Evolutionary conservation across 495 filamentous ascomycete genomes (phyloP).

Genomic region (Penicillium daleae): DNA sequence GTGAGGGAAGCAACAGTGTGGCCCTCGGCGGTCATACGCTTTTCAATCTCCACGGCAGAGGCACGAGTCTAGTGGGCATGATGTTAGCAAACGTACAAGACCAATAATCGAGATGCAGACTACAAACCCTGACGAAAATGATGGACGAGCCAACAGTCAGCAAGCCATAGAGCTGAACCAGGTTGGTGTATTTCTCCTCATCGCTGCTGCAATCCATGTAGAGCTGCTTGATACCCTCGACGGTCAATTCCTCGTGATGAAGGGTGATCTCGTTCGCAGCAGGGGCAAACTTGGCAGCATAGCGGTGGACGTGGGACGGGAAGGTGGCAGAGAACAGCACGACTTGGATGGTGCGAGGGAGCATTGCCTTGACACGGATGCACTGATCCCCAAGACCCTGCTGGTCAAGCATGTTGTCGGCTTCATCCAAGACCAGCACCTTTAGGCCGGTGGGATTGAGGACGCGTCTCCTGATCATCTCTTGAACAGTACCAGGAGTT

Average conservation of each 20-base stretch:
- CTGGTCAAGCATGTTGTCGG: constrained; percentile 94
- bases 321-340: constrained; percentile 98
- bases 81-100: constrained; percentile 16
- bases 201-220: constrained; percentile 88
- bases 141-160: constrained; percentile 96
- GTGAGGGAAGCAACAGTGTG: constrained; percentile 90
- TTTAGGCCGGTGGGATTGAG: constrained; percentile 67
- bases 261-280: constrained; percentile 86
- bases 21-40: constrained; percentile 82
- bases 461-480: constrained; percentile 73
- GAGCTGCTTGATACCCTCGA: constrained; percentile 95
- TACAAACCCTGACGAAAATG: constrained; percentile 87
- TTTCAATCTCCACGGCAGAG: constrained; percentile 80
- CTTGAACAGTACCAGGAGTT: constrained; percentile 91
- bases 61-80: constrained; percentile 63
- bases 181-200: constrained; percentile 79
- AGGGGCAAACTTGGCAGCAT: constrained; percentile 79
- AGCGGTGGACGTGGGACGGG: constrained; percentile 78
- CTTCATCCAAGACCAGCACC: constrained; percentile 88
- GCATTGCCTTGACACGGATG: constrained; percentile 74
- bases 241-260: constrained; percentile 86
- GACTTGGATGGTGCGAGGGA: constrained; percentile 74
- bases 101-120: background rate
- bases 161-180: constrained; percentile 90
- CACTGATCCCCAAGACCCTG: constrained; percentile 96